Base-by-base conservation (phyloP, 148 eudicot genomes). In the Chenopodium album region DNA sequence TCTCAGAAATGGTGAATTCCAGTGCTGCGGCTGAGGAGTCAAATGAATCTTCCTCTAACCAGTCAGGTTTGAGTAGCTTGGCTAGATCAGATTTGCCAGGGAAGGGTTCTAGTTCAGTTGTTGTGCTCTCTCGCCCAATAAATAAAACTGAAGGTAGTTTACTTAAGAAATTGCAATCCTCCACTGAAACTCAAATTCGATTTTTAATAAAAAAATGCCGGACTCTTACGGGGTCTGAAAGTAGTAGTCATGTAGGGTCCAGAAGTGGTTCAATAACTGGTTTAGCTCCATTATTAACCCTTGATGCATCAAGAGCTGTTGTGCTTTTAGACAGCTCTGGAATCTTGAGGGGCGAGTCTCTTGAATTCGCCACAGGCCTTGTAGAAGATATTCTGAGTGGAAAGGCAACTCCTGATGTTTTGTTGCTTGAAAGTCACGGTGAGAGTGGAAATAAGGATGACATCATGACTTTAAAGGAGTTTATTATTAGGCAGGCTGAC, bases 171-270 rank as follows among this genome's bases (percentile, higher is more conserved):
- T 46, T 95, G 85, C 94, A 86, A 78, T 92, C 97, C 23, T 91
- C 99, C 63, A 90, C 94, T 56, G 99, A 95, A 85, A 86, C 91
- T 62, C 99, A 95, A 78, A 90, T 93, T 78, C 97, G 99, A 11
- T 95, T 93, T 82, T 93, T 89, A 70, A 88, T 95, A 28, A 95
- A 95, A 82, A 95, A 92, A 87, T 91, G 99, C 80, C 91, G 98
- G 70, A 90, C 89, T 65, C 97, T 95, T 46, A 46, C 92, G 1
- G 86, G 89, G 37, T 86, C 90, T 73, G 99, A 95, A 80, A 80
- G 82, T 80, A 78, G 81, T 84, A 82, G 90, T 66, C 94, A 90
- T 88, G 34, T 84, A 69, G 93, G 93, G 82, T 85, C 93, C 65
- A 92, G 94, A 88, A 85, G 87, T 82, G 92, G 90, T 86, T 87